Evolutionary conservation across 2,329 filamentous ascomycete genomes (phyloP), one percentile per base, ranked within the genome.

Genomic region (Diplodia corticola): DNA sequence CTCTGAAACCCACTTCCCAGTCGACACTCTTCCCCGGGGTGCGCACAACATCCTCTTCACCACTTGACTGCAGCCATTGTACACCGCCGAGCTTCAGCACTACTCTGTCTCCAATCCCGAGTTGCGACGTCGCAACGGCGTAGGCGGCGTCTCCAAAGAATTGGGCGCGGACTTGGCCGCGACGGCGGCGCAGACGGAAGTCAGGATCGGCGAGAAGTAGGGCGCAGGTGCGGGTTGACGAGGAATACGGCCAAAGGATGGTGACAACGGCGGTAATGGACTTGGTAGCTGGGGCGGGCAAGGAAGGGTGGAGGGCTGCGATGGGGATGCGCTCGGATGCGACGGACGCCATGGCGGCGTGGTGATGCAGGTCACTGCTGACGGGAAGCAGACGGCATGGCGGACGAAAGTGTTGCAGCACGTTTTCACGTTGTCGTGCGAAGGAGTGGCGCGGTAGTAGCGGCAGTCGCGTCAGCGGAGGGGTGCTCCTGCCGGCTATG

Each of bases 211-310:
- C 91, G 37, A 98, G 85, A 22, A 96, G 85, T 60, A 97, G 88
- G 28, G 92, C 89, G 70, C 93, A 85, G 46, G 88, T 88, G 63
- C 85, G 86, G 33, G 86, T 90, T 28, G 92, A 87, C 24, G 90
- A 90, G 69, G 91, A 97, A 78, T 92, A 97, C 0, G 94, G 94
- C 93, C 94, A 98, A 67, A 92, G 88, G 40, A 98, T 87, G 9
- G 92, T 94, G 24, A 97, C 87, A 17, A 91, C 83, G 46, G 91
- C 93, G 67, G 86, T 84, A 35, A 97, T 75, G 22, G 75, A 72
- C 69, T 74, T 75, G 20, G 74, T 72, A 22, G 75, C 71, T 63
- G 70, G 70, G 15, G 67, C 69, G 30, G 73, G 68, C 20, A 76
- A 72, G 64, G 73, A 69, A 48, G 76, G 77, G 37, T 67, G 68